Base-by-base conservation (phyloP, 2,329 filamentous ascomycete genomes). In the Microsporum ferrugineum region DNA sequence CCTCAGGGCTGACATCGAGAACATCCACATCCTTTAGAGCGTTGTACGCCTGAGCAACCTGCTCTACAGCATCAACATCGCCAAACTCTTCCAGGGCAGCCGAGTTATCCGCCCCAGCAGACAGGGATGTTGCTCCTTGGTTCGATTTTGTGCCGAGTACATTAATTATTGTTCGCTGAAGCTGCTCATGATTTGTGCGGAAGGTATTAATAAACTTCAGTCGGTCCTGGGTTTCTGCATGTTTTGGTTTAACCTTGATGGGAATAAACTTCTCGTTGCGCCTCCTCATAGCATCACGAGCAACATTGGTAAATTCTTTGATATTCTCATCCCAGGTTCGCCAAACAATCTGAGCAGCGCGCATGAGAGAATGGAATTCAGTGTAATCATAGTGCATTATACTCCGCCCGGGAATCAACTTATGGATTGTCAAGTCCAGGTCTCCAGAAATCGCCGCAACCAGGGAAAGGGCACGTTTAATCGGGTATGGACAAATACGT, bases 221-320 rank as follows among this genome's bases (percentile, higher is more conserved):
- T 49, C 94, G 86, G 64, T 94, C 87, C 74, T 97, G 91, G 31
- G 94, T 88, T 72, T 92, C 88, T 43, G 84, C 86, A 72, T 99
- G 94, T 68, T 89, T 88, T 63, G 91, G 88, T 65, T 81, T 84
- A 72, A 99, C 91, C 78, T 97, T 97, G 79, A 99, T 97, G 3
- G 92, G 91, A 65, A 99, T 96, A 73, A 99, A 99, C 73, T 95
- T 96, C 74, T 97, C 95, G 70, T 96, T 95, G 67, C 94, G 85
- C 68, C 91, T 88, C 65, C 92, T 84, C 2, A 90, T 96, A 5
- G 95, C 91, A 70, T 99, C 95, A 76, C 94, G 89, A 38, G 94
- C 92, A 65, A 97, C 89, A 67, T 96, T 96, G 14, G 92, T 97
- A 71, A 99, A 99, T 68, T 97, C 94, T 73, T 97, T 97, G 71